Base-by-base conservation (phyloP, 352 stramenopile species). In the Pythium plurisporium region DNA sequence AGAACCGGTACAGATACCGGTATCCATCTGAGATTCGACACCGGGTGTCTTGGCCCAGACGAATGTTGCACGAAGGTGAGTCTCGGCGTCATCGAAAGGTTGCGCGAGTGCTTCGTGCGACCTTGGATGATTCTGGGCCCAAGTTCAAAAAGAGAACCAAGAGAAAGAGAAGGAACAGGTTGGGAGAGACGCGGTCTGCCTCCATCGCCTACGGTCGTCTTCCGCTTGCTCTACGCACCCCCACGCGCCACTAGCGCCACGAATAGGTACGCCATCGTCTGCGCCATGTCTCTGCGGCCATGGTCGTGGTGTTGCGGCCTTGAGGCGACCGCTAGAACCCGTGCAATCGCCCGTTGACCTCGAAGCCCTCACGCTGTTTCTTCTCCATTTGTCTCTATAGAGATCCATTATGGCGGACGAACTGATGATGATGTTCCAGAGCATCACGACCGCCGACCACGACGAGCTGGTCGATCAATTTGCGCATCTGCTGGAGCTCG, bases 381-480 rank as follows among this genome's bases (percentile, higher is more conserved):
- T 31, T 38, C 26, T 51, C n/a, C n/a, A n/a, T 37, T 51, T 4
- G 5, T 4, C 14, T n/a, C 12, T 20, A 8, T 38, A 38, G 26
- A 6, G n/a, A 23, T 9, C 19, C 17, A 55, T 27, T 20, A 90
- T 90, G 80, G 77, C 77, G 48, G 83, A 94, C 63, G 82, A 94
- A 46, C 56, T 94, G 29, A 68, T 94, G 65, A 83, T 87, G 55
- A 89, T 91, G 75, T 92, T 94, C 64, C 80, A 91, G 64, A 92
- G 80, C 67, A 94, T 94, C 67, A 92, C 82, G 22, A 94, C 85
- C 23, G 79, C 67, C 36, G 85, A 94, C 60, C 82, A 90, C 54
- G 85, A 94, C 37, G 82, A 91, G 65, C 66, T 94, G 6, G 73
- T 94, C 23, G 79, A 91, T 41, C 85, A 94, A 55, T 94, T 94